Base-by-base conservation (phyloP, 2,329 filamentous ascomycete species). In the Cladosporium sp. region DNA sequence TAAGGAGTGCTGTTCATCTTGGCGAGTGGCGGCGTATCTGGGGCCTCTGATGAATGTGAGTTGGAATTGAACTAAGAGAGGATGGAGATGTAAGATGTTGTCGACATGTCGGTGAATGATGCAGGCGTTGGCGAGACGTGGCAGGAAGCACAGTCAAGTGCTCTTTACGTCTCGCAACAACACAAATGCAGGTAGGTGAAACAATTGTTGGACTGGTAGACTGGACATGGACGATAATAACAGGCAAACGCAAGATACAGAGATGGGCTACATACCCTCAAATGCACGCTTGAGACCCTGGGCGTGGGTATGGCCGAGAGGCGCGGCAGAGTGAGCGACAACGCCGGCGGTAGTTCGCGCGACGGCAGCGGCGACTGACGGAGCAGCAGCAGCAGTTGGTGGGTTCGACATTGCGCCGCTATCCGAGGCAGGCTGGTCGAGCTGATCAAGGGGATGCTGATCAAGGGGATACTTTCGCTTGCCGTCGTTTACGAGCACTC, bases 1-100 rank as follows among this genome's bases (percentile, higher is more conserved):
- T 89, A 89, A 23, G 75, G 72, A 16, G 74, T 74, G n/a, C 63
- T 69, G 62, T 73, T 74, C 74, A 76, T 76, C 67, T 68, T 76
- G 62, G 72, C 67, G 10, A 75, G 67, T 14, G 74, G 69, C 58
- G 74, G 73, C 8, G 63, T 59, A 46, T 65, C 63, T 56, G 60
- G 60, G 13, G 60, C 49, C 34, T 63, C 60, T 65, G 53, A n/a
- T 61, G 13, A 25, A 49, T 53, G 58, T 49, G 21, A 56, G 28
- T 23, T 39, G 28, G 39, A 32, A 30, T 32, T 56, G 57, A 26
- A 39, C 32, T 23, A 49, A 26, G 51, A 21, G 16, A 51, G 18
- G 43, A 26, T 46, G 5, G 21, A 28, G 11, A 58, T 51, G 51
- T 43, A 13, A 30, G 48, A 58, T 61, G 49, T 34, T 16, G 48